Conservation (phyloP, 106 monocot genomes). For the Ottelia alismoides region DNA sequence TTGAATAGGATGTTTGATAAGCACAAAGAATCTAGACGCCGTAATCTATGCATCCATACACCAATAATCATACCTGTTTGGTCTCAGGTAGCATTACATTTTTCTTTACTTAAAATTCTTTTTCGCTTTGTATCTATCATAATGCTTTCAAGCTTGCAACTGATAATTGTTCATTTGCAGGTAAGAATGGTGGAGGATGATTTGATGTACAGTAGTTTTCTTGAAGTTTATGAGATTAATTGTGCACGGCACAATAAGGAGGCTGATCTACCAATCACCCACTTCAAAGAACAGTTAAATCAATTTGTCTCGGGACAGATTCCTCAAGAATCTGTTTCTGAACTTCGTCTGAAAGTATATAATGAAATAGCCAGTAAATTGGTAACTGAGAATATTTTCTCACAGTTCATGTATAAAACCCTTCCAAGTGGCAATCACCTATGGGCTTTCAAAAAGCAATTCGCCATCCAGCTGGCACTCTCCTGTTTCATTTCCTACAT, state of each 20-base stretch:
- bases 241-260: constrained; percentile 90
- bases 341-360: constrained; percentile 87
- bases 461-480: constrained; percentile 82
- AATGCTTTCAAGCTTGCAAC: not conserved
- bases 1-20: constrained; percentile 97
- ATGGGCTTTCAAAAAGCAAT: constrained; percentile 98
- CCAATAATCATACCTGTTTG: constrained; percentile 99
- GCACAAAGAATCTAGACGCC: constrained; percentile 90
- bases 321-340: constrained; percentile 64
- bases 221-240: constrained; percentile 96
- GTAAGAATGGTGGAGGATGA: constrained; percentile 99
- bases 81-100: constrained; percentile 57
- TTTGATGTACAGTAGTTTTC: constrained; percentile 92
- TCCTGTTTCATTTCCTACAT: constrained; percentile 94
- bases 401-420: constrained; percentile 97
- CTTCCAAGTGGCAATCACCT: constrained; percentile 90
- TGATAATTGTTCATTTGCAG: constrained; percentile 19
- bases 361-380: constrained; percentile 70
- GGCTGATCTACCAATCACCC: constrained; percentile 77
- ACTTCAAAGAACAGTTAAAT: constrained; percentile 91
- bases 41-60: constrained; percentile 76
- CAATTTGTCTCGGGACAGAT: constrained; percentile 86
- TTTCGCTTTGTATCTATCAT: not conserved
- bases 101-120: not conserved
- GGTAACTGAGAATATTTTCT: constrained; percentile 85